A percentile compares a stretch with the other conserved stretches of the same genome.
Conservation (phyloP, 1,139 yeast genomes). For the Pichia sp. region DNA sequence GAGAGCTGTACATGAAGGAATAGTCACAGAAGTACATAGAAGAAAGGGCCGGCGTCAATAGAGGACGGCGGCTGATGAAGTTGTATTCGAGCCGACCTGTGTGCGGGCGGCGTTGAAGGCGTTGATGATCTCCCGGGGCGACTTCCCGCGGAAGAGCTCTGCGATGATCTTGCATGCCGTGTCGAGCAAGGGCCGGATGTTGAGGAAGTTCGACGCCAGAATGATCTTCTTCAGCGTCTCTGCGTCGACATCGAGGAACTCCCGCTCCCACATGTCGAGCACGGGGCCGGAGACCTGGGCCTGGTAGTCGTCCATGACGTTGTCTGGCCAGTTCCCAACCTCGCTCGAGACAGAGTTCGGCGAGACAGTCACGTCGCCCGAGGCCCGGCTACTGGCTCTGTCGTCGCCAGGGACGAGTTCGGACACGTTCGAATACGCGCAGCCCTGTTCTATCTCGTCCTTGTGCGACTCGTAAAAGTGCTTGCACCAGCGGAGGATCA, state of each 20-base stretch:
- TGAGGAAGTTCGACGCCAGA: constrained; percentile 87
- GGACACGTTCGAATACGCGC: neutral
- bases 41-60: neutral
- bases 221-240: constrained; percentile 93
- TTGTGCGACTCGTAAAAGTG: constrained; percentile 52
- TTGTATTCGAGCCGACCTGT: neutral
- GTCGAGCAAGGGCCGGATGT: constrained; percentile 82
- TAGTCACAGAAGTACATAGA: neutral
- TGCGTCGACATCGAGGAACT: constrained; percentile 89
- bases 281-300: constrained; percentile 59
- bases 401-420: neutral
- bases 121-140: constrained; percentile 93
- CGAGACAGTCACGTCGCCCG: neutral
- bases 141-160: constrained; percentile 88
- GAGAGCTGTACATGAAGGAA: neutral
- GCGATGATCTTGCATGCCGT: constrained; percentile 95
- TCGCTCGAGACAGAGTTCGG: constrained; percentile 29
- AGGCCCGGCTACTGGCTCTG: neutral
- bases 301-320: constrained; percentile 34
- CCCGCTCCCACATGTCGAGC: constrained; percentile 90
- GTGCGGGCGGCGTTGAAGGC: constrained; percentile 59
- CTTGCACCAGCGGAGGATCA: constrained; percentile 93
- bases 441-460: constrained; percentile 33
- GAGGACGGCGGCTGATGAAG: neutral
- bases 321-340: constrained; percentile 38